These are phyloP conservation scores for Hericium coralloides DNA, from an alignment of 768 basidiomycete species.

Conservation along the genomic window DNA sequence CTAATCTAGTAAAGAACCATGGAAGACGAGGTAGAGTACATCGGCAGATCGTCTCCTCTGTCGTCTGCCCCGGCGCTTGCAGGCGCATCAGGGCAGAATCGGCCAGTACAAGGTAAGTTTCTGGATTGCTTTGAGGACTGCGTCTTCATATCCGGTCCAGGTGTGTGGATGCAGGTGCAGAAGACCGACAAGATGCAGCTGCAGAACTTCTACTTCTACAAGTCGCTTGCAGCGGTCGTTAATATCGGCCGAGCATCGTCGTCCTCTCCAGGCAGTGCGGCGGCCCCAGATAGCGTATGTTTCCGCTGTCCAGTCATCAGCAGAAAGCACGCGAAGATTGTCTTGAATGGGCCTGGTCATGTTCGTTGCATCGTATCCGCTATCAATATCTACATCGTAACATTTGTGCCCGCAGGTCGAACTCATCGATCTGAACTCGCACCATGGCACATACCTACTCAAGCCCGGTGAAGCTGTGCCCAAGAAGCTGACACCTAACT, in stretches of 20 bases:
- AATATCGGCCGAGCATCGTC: slow-evolving; percentile 62
- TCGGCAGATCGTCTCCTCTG: not conserved
- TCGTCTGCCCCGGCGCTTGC: not conserved
- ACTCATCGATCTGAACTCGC: slow-evolving; percentile 61
- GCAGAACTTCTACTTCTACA: slow-evolving; percentile 43
- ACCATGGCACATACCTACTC: slow-evolving; percentile 68
- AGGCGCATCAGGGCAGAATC: not conserved
- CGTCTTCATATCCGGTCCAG: not conserved
- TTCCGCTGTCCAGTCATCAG: slow-evolving; percentile 77
- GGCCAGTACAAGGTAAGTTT: not conserved
- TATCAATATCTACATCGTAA: not conserved
- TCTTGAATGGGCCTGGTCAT: slow-evolving; percentile 19
- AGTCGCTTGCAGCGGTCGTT: slow-evolving; percentile 40
- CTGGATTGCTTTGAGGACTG: not conserved
- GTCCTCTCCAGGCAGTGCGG: slow-evolving; percentile 31
- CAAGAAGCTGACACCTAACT: slow-evolving; percentile 43
- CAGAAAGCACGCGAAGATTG: slow-evolving; percentile 69
- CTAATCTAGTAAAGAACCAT: not conserved
- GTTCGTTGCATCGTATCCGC: not conserved
- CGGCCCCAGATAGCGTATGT: slow-evolving; percentile 41
- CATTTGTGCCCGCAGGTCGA: slow-evolving; percentile 41
- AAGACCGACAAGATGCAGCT: slow-evolving; percentile 8
- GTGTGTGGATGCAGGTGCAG: not conserved
- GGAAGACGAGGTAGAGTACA: not conserved
- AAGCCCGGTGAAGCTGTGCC: slow-evolving; percentile 41